Conservation (phyloP, 352 stramenopile species). For the Phytophthora fragariae region DNA sequence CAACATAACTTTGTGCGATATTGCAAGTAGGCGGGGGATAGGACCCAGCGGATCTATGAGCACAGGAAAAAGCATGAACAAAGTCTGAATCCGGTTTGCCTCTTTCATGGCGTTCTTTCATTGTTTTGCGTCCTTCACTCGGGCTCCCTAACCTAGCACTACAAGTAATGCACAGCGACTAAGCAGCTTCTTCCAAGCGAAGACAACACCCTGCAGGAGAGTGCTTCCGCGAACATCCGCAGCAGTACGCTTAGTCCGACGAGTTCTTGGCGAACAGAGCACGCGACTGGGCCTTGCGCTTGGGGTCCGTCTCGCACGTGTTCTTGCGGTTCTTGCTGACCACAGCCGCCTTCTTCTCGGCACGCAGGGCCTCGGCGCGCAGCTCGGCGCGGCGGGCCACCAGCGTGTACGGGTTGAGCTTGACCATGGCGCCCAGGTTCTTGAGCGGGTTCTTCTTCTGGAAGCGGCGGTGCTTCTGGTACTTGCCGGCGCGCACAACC, state of each 20-base stretch:
- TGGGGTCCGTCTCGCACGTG: constrained; percentile 80
- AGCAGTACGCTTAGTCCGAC: constrained; percentile 63
- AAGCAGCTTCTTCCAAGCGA: constrained; percentile 16
- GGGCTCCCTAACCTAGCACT: not conserved
- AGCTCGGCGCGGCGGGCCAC: constrained; percentile 92
- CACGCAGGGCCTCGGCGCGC: constrained; percentile 85
- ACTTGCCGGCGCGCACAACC: constrained; percentile 95
- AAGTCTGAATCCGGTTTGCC: not conserved
- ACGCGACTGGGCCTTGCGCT: constrained; percentile 79
- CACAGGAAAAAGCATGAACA: too few species aligned
- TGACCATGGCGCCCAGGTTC: constrained; percentile 95
- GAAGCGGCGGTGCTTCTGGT: constrained; percentile 88
- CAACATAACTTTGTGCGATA: too few species aligned
- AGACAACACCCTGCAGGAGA: constrained; percentile 13
- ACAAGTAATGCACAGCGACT: constrained; percentile 16
- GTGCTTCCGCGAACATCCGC: not conserved
- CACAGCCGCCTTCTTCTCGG: constrained; percentile 89
- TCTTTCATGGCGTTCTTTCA: constrained; percentile 5
- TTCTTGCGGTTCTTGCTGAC: constrained; percentile 88
- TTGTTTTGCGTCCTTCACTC: not conserved
- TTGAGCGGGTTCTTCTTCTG: constrained; percentile 99
- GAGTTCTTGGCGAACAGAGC: constrained; percentile 86
- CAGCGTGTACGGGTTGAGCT: constrained; percentile 97
- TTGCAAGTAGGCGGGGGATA: too few species aligned
- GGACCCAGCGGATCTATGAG: too few species aligned